These are phyloP conservation scores for Nephelium lappaceum DNA, from an alignment of 345 rosid species.

Conservation along the genomic window DNA sequence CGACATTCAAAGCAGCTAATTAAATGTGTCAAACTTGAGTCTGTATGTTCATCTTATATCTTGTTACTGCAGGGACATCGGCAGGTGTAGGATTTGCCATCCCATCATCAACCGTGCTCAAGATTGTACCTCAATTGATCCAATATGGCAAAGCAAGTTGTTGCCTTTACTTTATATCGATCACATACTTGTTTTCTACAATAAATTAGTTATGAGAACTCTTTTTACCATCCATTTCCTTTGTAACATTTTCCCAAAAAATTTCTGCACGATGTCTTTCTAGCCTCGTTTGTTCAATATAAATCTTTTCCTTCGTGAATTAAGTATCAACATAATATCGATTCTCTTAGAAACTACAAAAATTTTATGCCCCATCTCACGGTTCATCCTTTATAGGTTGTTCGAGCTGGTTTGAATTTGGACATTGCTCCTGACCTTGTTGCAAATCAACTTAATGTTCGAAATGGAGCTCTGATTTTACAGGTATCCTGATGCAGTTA, in stretches of 20 bases:
- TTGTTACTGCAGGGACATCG: slow-evolving; percentile 68
- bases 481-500: slow-evolving; percentile 42
- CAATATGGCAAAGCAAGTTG: slow-evolving; percentile 77
- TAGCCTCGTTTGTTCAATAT: neutral
- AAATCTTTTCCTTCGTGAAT: neutral
- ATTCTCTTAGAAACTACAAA: neutral
- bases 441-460: slow-evolving; percentile 91
- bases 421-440: slow-evolving; percentile 85
- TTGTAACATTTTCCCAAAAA: neutral
- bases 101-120: slow-evolving; percentile 85
- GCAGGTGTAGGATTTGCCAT: slow-evolving; percentile 99
- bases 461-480: slow-evolving; percentile 85
- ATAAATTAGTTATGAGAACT: too few relatives aligned
- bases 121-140: slow-evolving; percentile 90
- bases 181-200: slow-evolving; percentile 1
- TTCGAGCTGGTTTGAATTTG: slow-evolving; percentile 79
- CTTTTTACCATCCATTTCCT: neutral
- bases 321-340: neutral
- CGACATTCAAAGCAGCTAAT: neutral
- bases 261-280: neutral
- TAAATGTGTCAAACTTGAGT: neutral
- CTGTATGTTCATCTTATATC: neutral
- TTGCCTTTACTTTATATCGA: neutral
- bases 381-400: slow-evolving; percentile 53
- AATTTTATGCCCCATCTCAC: neutral